These are phyloP conservation scores for Coemansia sp. DNA, from an alignment of 192 early-diverging fungal genomes.

Conservation along the genomic window DNA sequence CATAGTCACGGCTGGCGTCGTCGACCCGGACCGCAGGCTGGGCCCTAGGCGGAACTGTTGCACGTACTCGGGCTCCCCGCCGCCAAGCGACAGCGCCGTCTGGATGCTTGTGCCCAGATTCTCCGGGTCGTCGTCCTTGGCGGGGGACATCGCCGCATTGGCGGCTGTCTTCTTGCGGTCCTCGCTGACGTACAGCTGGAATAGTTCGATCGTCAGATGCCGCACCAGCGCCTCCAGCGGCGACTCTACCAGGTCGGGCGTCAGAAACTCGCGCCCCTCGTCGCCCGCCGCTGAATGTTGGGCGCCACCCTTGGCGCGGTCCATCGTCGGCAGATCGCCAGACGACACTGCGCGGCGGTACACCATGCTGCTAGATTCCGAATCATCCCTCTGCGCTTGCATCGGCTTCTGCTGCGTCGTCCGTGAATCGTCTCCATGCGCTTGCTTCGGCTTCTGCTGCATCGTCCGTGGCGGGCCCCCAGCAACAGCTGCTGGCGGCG, in stretches of 20 bases:
- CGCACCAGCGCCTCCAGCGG: constrained; percentile 56
- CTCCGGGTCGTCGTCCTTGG: constrained; percentile 6
- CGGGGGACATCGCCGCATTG: neutral
- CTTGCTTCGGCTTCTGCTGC: neutral
- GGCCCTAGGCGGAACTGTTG: constrained; percentile 59
- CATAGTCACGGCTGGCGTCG: constrained; percentile 55
- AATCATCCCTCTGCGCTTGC: neutral
- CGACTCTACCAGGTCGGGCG: constrained; percentile 54
- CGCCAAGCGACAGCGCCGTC: constrained; percentile 24
- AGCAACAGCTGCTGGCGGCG: neutral
- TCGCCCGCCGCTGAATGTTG: neutral
- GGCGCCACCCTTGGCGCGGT: constrained; percentile 13
- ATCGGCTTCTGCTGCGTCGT: neutral
- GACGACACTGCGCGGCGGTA: constrained; percentile 55
- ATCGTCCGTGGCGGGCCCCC: too few relatives aligned
- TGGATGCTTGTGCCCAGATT: constrained; percentile 14
- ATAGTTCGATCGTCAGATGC: constrained; percentile 55
- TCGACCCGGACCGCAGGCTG: constrained; percentile 44
- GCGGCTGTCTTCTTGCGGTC: constrained; percentile 35
- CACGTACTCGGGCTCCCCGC: constrained; percentile 35
- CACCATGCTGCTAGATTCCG: constrained; percentile 27
- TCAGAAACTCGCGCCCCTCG: constrained; percentile 37
- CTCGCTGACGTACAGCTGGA: constrained; percentile 56
- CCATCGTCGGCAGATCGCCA: constrained; percentile 53
- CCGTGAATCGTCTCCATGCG: neutral